phyloP scores from a whole-genome alignment of 495 filamentous ascomycete species.

The Lophiostoma macrostomum region DNA sequence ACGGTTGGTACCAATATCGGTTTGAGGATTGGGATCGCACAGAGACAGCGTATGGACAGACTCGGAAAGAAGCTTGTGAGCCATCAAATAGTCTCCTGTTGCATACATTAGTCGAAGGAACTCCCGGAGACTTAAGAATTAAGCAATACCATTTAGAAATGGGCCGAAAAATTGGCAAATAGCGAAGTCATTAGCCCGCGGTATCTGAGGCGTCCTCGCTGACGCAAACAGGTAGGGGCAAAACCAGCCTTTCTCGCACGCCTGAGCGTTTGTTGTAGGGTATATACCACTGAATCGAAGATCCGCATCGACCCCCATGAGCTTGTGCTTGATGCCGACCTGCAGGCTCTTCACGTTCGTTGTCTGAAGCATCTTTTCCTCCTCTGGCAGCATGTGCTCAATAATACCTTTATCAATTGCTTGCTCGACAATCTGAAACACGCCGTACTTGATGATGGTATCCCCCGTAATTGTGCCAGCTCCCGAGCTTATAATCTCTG shows the following conservation, averaged over 20 bases:
- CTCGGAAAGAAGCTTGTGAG: constrained; percentile 43
- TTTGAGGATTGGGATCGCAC: constrained; percentile 40
- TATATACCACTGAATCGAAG: constrained; percentile 33
- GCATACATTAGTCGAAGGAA: not conserved
- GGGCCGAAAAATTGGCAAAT: constrained; percentile 45
- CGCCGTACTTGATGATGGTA: constrained; percentile 41
- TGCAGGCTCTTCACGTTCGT: constrained; percentile 43
- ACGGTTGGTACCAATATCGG: constrained; percentile 40
- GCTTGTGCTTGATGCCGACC: constrained; percentile 45
- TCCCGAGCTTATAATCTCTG: constrained; percentile 40
- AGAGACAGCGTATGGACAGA: constrained; percentile 33
- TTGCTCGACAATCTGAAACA: constrained; percentile 46
- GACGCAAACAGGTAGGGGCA: constrained; percentile 44
- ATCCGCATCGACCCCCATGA: constrained; percentile 45
- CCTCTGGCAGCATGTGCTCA: constrained; percentile 44
- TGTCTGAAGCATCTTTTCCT: constrained; percentile 45
- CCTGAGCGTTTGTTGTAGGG: constrained; percentile 31
- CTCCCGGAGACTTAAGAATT: too few relatives aligned
- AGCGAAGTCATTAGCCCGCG: constrained; percentile 40
- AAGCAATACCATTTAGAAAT: constrained; percentile 40
- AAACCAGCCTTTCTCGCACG: constrained; percentile 45
- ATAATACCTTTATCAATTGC: constrained; percentile 46
- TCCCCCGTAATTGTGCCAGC: constrained; percentile 36
- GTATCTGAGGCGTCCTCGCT: constrained; percentile 40
- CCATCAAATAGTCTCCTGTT: constrained; percentile 39